A percentile compares a stretch with the other conserved stretches of the same genome.
Evolutionary conservation across 306 rosid genomes (phyloP).

Genomic region (Quercus agrifolia): DNA sequence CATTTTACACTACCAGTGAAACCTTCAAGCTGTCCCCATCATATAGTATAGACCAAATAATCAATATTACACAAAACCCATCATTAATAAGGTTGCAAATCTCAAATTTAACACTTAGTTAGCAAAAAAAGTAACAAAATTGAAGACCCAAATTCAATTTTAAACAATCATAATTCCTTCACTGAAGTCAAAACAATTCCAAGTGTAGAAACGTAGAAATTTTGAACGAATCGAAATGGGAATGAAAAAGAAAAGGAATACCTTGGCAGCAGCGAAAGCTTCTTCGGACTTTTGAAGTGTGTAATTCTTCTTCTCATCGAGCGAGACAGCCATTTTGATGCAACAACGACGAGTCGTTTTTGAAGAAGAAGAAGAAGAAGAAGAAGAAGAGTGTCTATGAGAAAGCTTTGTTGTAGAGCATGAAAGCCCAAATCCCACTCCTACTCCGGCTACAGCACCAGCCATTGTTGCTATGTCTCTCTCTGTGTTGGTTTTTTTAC

Average conservation of each 20-base stretch:
- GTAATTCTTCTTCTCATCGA: constrained; percentile 66
- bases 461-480: no score
- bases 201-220: not conserved
- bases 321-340: constrained; percentile 67
- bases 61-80: not conserved
- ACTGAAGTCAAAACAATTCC: not conserved
- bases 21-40: not conserved
- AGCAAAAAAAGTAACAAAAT: not conserved
- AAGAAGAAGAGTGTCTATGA: constrained; percentile 14
- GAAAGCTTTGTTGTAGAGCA: constrained; percentile 30
- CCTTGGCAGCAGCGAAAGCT: constrained; percentile 91
- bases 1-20: not conserved
- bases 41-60: not conserved
- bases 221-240: not conserved
- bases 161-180: not conserved
- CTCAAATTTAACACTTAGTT: not conserved
- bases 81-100: not conserved
- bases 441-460: constrained; percentile 23
- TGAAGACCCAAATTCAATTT: not conserved
- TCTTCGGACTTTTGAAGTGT: constrained; percentile 74
- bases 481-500: no score
- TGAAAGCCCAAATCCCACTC: constrained; percentile 40
- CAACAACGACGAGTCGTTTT: constrained; percentile 25
- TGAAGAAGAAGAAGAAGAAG: constrained; percentile 9
- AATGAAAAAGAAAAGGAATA: not conserved